Percentiles rank a stretch among this genome's conserved stretches.
Conservation (phyloP, 257 asterid genomes). For the Forsythia suspensa region DNA sequence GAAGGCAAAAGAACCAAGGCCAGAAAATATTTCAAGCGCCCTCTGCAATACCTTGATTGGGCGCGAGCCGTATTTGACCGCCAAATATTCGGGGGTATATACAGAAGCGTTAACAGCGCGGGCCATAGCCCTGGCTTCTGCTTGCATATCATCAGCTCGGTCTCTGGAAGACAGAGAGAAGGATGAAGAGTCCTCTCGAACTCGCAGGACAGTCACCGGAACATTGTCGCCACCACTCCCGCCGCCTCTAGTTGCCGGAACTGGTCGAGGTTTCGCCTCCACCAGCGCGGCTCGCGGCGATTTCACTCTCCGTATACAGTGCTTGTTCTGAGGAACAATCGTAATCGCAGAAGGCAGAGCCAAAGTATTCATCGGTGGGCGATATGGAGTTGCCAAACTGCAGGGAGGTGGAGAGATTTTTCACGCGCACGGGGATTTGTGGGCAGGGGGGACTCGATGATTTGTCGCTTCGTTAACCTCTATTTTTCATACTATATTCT, state of each 20-base stretch:
- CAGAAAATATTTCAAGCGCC: slow-evolving; percentile 65
- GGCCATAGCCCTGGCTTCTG: slow-evolving; percentile 88
- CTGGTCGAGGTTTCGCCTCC: slow-evolving; percentile 62
- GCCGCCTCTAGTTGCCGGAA: slow-evolving; percentile 46
- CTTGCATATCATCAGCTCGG: slow-evolving; percentile 90
- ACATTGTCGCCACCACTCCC: slow-evolving; percentile 26
- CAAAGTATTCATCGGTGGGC: background rate
- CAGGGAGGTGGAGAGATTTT: background rate
- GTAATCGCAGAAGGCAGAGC: background rate
- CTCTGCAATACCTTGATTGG: slow-evolving; percentile 70
- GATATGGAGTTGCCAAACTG: background rate
- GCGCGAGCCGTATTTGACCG: slow-evolving; percentile 64
- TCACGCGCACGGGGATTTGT: background rate
- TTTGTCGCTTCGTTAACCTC: background rate
- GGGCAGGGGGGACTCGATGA: background rate
- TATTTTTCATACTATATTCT: background rate
- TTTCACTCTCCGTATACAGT: slow-evolving; percentile 1
- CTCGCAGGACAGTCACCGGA: slow-evolving; percentile 26
- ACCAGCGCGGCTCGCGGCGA: slow-evolving; percentile 65
- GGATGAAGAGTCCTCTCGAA: slow-evolving; percentile 24
- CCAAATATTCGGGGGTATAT: slow-evolving; percentile 62
- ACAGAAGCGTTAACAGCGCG: slow-evolving; percentile 83
- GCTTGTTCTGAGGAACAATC: background rate
- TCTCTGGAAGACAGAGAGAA: slow-evolving; percentile 42
- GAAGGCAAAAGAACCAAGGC: slow-evolving; percentile 76